Evolutionary conservation across 2,329 filamentous ascomycete species (phyloP).

Genomic region (Shiraia bambusicola): DNA sequence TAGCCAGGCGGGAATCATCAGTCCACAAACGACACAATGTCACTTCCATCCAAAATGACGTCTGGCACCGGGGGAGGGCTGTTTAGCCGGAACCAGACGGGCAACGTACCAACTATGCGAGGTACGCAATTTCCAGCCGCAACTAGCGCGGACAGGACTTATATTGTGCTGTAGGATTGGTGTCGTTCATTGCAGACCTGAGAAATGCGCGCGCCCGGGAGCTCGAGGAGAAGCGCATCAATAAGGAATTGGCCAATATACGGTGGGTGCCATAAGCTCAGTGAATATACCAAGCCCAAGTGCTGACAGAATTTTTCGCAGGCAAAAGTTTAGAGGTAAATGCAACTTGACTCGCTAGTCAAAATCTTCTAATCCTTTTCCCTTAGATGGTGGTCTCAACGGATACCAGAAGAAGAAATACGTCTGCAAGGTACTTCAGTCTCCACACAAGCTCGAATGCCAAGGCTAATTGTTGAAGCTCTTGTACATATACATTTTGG

Average conservation of each 20-base stretch:
- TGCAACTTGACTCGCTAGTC: constrained; percentile 1
- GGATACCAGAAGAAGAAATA: constrained; percentile 99
- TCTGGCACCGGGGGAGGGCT: constrained; percentile 42
- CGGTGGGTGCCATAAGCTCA: constrained; percentile 54
- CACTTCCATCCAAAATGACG: constrained; percentile 40
- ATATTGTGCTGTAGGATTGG: constrained; percentile 61
- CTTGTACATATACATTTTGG: constrained; percentile 97
- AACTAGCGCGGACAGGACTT: constrained; percentile 8
- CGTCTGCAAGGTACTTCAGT: constrained; percentile 76
- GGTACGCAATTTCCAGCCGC: constrained; percentile 21
- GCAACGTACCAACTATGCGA: constrained; percentile 47
- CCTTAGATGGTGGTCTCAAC: constrained; percentile 79
- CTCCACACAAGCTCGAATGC: background rate
- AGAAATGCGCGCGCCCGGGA: constrained; percentile 93
- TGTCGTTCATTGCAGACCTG: constrained; percentile 97
- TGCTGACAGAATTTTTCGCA: constrained; percentile 42
- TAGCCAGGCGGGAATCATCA: constrained; percentile 36
- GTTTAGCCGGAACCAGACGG: constrained; percentile 46
- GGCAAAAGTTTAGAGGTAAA: constrained; percentile 88
- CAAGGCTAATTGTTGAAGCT: constrained; percentile 54
- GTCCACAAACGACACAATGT: constrained; percentile 29
- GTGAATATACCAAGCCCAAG: constrained; percentile 5
- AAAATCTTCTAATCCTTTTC: constrained; percentile 13
- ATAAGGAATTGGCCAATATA: constrained; percentile 98
- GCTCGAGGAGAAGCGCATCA: constrained; percentile 97